Conservation (phyloP, 805 yeast genomes). For the Hanseniaspora pseudoguilliermondii region DNA sequence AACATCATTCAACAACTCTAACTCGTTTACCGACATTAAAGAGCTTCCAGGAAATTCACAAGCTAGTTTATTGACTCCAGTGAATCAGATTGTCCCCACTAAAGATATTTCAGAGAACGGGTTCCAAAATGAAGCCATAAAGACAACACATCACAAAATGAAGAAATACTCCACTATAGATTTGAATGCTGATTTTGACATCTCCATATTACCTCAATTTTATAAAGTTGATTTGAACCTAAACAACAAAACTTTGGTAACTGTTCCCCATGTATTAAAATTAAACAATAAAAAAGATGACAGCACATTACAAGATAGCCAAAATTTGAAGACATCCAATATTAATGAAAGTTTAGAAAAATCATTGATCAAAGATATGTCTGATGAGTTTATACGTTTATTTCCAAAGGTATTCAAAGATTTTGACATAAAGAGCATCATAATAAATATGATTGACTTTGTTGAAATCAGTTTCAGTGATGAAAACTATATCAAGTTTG, state of each 20-base stretch:
- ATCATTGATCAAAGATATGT: not conserved
- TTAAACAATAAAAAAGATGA: not conserved
- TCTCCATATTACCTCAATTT: slow-evolving; percentile 7
- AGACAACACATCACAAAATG: not conserved
- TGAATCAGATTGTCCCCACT: not conserved
- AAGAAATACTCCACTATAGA: not conserved
- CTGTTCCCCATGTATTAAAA: slow-evolving; percentile 1
- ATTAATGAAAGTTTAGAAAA: not conserved
- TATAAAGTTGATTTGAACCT: not conserved
- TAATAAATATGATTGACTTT: slow-evolving; percentile 5
- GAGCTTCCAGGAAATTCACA: slow-evolving; percentile 17
- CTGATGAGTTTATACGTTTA: not conserved
- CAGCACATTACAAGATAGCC: not conserved
- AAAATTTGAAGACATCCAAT: not conserved
- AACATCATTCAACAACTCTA: not conserved
- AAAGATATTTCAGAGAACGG: slow-evolving; percentile 11
- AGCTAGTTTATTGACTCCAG: slow-evolving; percentile 14
- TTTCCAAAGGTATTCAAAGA: not conserved
- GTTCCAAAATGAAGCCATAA: not conserved
- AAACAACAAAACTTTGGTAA: not conserved
- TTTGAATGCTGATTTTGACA: not conserved
- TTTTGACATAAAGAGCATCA: not conserved
- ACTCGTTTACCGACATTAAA: slow-evolving; percentile 24
- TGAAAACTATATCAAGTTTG: not conserved
- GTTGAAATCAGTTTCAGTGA: slow-evolving; percentile 1